Evolutionary conservation across 2,329 filamentous ascomycete genomes (phyloP).

Genomic region (Penicillium sp.): DNA sequence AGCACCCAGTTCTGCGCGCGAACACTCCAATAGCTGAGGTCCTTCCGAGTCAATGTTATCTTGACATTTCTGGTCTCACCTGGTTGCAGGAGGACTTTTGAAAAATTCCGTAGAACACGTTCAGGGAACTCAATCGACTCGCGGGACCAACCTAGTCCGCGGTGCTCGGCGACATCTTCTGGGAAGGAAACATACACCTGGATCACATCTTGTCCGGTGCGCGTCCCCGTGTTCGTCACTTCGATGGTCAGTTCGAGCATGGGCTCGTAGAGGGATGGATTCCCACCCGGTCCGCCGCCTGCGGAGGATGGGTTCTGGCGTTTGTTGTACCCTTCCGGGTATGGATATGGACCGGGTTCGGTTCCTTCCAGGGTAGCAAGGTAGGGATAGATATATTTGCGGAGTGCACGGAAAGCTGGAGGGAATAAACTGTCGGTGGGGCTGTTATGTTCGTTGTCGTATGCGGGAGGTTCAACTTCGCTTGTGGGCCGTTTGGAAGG

Average conservation of each 20-base stretch:
- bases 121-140: slow-evolving; percentile 62
- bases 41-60: slow-evolving; percentile 62
- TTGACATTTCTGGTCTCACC: slow-evolving; percentile 55
- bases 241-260: slow-evolving; percentile 47
- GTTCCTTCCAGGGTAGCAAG: slow-evolving; percentile 53
- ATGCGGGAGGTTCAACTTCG: slow-evolving; percentile 51
- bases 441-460: slow-evolving; percentile 55
- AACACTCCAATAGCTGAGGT: slow-evolving; percentile 71
- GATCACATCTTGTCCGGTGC: slow-evolving; percentile 51
- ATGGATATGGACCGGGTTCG: slow-evolving; percentile 45
- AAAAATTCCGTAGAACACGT: slow-evolving; percentile 64
- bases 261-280: slow-evolving; percentile 51
- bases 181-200: slow-evolving; percentile 69
- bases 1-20: slow-evolving; percentile 67
- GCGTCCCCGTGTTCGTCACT: slow-evolving; percentile 49
- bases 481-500: slow-evolving; percentile 43
- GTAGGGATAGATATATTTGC: slow-evolving; percentile 73
- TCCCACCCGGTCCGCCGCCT: slow-evolving; percentile 59
- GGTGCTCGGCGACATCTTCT: slow-evolving; percentile 30
- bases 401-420: slow-evolving; percentile 56
- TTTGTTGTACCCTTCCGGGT: slow-evolving; percentile 56
- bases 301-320: slow-evolving; percentile 56
- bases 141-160: slow-evolving; percentile 23
- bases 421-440: slow-evolving; percentile 61
- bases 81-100: slow-evolving; percentile 60